Base-by-base conservation (phyloP, 2,329 filamentous ascomycete genomes). In the Stemphylium vesicarium region DNA sequence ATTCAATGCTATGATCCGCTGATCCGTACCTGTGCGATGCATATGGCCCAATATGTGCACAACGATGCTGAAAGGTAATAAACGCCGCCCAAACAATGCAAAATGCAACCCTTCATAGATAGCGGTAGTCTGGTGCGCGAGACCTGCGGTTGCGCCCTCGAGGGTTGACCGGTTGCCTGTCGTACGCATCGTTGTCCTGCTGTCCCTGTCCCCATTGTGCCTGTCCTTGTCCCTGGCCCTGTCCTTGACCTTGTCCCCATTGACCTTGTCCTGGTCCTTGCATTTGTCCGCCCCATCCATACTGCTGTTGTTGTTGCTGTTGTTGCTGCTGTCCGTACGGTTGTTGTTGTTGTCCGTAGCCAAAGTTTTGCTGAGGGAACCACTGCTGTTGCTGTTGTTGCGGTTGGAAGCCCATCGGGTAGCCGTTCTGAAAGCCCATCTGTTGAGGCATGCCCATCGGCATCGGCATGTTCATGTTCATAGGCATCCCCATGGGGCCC, bases 91-190 rank as follows among this genome's bases (percentile, higher is more conserved):
- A 31, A 15, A 31, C 11, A 32, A 20, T 7, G 6, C 31, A 32
- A 22, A 16, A 20, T 15, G 4, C 20, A 26, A 37, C 16, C 13
- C 4, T 33, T 56, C 48, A 63, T 6, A 66, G 33, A 32, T 68
- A 66, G 16, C 64, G 45, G 26, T 57, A 98, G 78, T 99, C 95
- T 73, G 91, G 95, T 10, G 93, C 93, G 50, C 95, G 85, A 50
- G 91, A 86, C 66, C 91, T 84, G 62, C 89, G 86, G 67, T 92
- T 88, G 67, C 90, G 85, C 70, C 92, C 91, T 75, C 95, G 86
- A 72, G 96, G 91, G 72, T 99, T 99, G 59, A 98, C 91, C 0
- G 95, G 95, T 75, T 96, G 94, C 53, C 95, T 86, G 75, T 98
- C 96, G 78, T 99, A 99, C 6, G 95, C 91, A 53, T 96, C 63